phyloP scores from a whole-genome alignment of 2,329 filamentous ascomycete species.

The Raffaelea albimanens region DNA sequence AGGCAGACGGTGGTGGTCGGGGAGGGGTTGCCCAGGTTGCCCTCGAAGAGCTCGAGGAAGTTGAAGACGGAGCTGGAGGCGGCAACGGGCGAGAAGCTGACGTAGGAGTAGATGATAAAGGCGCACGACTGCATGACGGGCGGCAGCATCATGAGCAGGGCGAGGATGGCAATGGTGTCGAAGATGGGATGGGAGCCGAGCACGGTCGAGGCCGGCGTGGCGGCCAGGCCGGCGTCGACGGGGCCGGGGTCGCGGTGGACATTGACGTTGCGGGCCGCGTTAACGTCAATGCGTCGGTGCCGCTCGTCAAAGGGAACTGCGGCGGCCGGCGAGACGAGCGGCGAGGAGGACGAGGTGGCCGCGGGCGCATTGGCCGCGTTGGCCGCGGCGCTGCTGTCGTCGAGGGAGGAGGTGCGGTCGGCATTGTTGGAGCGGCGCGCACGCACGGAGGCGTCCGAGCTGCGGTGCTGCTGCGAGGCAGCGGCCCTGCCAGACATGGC shows the following conservation, averaged over 20 bases:
- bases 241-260: conserved; percentile 63
- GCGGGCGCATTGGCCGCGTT: conserved; percentile 13
- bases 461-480: conserved; percentile 8
- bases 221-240: conserved; percentile 65
- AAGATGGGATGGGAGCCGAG: conserved; percentile 82
- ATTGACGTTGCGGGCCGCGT: conserved; percentile 56
- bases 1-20: conserved; percentile 76
- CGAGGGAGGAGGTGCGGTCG: background rate
- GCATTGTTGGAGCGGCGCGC: background rate
- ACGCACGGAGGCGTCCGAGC: conserved; percentile 1
- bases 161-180: conserved; percentile 93
- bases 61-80: conserved; percentile 71
- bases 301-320: background rate
- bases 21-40: conserved; percentile 75
- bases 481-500: conserved; percentile 13
- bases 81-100: conserved; percentile 83
- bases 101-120: conserved; percentile 83
- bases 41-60: conserved; percentile 85
- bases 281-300: conserved; percentile 61
- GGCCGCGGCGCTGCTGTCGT: background rate
- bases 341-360: conserved; percentile 17
- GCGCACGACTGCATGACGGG: conserved; percentile 80
- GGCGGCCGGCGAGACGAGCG: too few relatives aligned
- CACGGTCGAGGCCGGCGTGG: too few relatives aligned
- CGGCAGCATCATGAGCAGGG: conserved; percentile 86